Evolutionary conservation across 257 asterid species (phyloP).

Genomic region (Solanum neorickii): DNA sequence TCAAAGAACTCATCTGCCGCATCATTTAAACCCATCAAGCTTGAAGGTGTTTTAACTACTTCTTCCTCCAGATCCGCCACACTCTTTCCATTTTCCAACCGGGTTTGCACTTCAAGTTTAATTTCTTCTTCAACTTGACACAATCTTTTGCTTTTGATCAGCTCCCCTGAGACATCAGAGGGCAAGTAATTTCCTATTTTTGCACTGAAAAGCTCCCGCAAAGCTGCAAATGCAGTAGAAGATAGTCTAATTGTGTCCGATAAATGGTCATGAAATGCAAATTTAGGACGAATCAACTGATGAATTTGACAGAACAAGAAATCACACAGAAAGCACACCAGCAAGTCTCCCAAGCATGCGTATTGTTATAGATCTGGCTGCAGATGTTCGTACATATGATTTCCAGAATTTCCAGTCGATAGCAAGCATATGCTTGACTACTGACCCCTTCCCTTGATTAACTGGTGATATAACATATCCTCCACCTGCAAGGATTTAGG

Average conservation of each 20-base stretch:
- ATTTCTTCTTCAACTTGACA: slow-evolving; percentile 30
- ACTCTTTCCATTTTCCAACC: slow-evolving; percentile 35
- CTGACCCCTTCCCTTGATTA: slow-evolving; percentile 64
- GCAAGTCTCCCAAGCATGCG: slow-evolving; percentile 70
- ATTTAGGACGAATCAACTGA: background rate
- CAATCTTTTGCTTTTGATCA: slow-evolving; percentile 33
- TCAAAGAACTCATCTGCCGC: slow-evolving; percentile 88
- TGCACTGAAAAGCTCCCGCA: slow-evolving; percentile 82
- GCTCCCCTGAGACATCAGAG: slow-evolving; percentile 71
- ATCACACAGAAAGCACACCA: slow-evolving; percentile 26
- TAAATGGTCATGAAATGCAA: background rate
- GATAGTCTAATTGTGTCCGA: background rate
- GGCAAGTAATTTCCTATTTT: slow-evolving; percentile 42
- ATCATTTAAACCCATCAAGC: slow-evolving; percentile 78
- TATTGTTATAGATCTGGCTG: slow-evolving; percentile 74
- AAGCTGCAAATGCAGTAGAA: slow-evolving; percentile 35
- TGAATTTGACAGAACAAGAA: background rate
- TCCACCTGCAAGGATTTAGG: slow-evolving; percentile 50
- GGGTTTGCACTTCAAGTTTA: slow-evolving; percentile 44
- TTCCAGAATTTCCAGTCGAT: slow-evolving; percentile 93
- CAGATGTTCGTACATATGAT: slow-evolving; percentile 51
- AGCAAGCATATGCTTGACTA: slow-evolving; percentile 95
- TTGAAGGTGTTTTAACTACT: slow-evolving; percentile 39
- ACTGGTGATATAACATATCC: slow-evolving; percentile 88
- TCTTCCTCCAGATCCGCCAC: slow-evolving; percentile 41